Percentiles rank a stretch among this genome's conserved stretches.
These are phyloP conservation scores for Chlorella vulgaris DNA, from an alignment of 139 green algal genomes.

Conservation along the genomic window DNA sequence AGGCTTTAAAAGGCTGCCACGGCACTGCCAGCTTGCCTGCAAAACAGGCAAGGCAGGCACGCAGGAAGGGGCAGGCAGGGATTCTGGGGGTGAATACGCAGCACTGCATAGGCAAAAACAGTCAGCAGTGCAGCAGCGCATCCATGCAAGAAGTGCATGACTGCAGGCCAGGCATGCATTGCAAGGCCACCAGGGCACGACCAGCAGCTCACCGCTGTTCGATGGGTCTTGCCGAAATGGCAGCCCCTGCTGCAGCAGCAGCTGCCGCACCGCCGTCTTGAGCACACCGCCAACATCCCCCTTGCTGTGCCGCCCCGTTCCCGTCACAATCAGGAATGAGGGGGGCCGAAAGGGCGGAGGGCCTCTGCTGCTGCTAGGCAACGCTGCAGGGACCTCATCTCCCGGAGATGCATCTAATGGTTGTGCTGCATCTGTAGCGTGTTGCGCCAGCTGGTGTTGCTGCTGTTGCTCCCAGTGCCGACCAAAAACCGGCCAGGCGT, in stretches of 20 bases:
- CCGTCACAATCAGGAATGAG: slow-evolving; percentile 7
- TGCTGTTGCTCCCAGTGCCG: not conserved
- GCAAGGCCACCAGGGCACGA: not conserved
- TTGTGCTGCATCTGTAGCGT: not conserved
- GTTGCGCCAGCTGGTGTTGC: too few relatives aligned
- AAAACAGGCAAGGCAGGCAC: too few relatives aligned
- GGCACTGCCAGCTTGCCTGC: slow-evolving; percentile 22
- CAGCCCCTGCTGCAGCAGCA: slow-evolving; percentile 30
- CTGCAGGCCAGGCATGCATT: not conserved
- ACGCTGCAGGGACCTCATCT: too few relatives aligned
- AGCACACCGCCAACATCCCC: slow-evolving; percentile 15
- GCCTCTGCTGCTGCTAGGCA: not conserved
- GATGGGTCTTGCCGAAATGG: not conserved
- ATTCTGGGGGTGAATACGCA: too few relatives aligned
- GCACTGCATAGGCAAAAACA: not conserved
- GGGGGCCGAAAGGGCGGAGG: not conserved
- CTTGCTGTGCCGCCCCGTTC: slow-evolving; percentile 30
- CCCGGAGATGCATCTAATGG: not conserved
- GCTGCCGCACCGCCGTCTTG: slow-evolving; percentile 7
- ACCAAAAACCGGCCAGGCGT: too few relatives aligned
- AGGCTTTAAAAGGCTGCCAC: not conserved
- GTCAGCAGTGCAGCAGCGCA: not conserved
- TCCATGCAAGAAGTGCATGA: too few relatives aligned
- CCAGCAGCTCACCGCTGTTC: slow-evolving; percentile 14
- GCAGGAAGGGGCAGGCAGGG: too few relatives aligned